A percentile compares a stretch with the other conserved stretches of the same genome.
These are phyloP conservation scores for Phytophthora crassamura DNA, from an alignment of 352 stramenopile genomes.

Conservation along the genomic window DNA sequence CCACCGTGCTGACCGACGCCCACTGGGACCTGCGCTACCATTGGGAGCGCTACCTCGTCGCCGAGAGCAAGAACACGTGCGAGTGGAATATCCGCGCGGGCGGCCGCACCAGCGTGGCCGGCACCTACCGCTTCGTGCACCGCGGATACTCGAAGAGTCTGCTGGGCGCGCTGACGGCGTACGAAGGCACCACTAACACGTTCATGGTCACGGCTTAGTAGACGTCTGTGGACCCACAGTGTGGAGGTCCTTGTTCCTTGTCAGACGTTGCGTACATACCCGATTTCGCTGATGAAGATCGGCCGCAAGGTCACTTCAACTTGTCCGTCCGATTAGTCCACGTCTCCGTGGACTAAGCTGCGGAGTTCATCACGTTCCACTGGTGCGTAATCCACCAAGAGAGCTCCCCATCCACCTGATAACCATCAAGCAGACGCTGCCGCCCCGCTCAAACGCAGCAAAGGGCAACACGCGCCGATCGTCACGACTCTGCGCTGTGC, in stretches of 20 bases:
- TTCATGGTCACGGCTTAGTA: constrained; percentile 32
- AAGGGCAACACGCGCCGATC: not conserved
- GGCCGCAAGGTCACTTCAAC: not conserved
- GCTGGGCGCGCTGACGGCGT: constrained; percentile 37
- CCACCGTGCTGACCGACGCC: constrained; percentile 45
- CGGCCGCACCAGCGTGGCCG: constrained; percentile 31
- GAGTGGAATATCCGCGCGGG: constrained; percentile 50
- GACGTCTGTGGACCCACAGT: no score
- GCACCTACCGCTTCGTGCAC: constrained; percentile 51
- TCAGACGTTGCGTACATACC: no score
- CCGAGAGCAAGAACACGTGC: constrained; percentile 52
- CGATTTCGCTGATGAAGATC: no score
- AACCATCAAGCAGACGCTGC: no score
- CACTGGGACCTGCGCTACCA: constrained; percentile 60
- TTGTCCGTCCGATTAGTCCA: not conserved
- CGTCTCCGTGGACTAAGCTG: no score
- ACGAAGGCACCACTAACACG: constrained; percentile 37
- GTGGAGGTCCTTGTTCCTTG: no score
- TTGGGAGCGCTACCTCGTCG: constrained; percentile 31
- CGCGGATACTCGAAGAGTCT: constrained; percentile 49
- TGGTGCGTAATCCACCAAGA: no score
- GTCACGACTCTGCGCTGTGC: not conserved
- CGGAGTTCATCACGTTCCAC: no score
- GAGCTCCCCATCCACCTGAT: no score
- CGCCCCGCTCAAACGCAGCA: no score